phyloP scores from a whole-genome alignment of 228 moss, liverwort and hornwort species.

The Sphagnum magellanicum region DNA sequence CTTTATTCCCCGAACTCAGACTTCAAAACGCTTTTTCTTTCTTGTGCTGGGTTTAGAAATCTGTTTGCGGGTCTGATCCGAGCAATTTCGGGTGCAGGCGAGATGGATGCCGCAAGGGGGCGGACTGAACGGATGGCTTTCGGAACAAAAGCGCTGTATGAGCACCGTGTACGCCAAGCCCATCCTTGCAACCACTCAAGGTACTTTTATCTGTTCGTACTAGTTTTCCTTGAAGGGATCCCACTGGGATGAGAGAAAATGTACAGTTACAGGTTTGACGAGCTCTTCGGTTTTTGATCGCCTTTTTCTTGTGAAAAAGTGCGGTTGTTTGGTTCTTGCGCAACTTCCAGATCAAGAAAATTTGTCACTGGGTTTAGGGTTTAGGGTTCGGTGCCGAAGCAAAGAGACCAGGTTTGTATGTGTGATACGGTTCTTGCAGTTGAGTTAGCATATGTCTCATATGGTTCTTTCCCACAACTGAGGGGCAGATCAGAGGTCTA shows the following conservation, averaged over 20 bases:
- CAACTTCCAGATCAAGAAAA: background rate
- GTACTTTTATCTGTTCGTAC: conserved; percentile 7
- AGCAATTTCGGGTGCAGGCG: conserved; percentile 11
- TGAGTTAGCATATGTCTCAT: background rate
- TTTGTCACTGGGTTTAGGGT: background rate
- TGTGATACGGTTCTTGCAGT: background rate
- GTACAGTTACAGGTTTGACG: background rate
- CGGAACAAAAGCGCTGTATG: conserved; percentile 23
- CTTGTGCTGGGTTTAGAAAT: background rate
- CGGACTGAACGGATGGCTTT: conserved; percentile 28
- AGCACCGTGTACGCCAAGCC: conserved; percentile 24
- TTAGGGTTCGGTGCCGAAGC: background rate
- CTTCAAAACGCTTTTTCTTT: background rate
- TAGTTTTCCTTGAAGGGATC: conserved; percentile 1
- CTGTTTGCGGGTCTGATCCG: background rate
- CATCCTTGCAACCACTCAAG: conserved; percentile 28
- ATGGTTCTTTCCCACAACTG: background rate
- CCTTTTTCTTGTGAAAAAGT: background rate
- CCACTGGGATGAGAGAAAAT: conserved; percentile 5
- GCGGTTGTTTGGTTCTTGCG: background rate
- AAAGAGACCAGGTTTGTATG: conserved; percentile 3
- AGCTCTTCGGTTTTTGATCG: background rate
- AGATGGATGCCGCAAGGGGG: conserved; percentile 12
- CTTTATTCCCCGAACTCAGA: background rate
- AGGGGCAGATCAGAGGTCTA: background rate